A percentile compares a stretch with the other conserved stretches of the same genome.
Evolutionary conservation across 257 asterid genomes (phyloP).

Genomic region (Plantago elongata): DNA sequence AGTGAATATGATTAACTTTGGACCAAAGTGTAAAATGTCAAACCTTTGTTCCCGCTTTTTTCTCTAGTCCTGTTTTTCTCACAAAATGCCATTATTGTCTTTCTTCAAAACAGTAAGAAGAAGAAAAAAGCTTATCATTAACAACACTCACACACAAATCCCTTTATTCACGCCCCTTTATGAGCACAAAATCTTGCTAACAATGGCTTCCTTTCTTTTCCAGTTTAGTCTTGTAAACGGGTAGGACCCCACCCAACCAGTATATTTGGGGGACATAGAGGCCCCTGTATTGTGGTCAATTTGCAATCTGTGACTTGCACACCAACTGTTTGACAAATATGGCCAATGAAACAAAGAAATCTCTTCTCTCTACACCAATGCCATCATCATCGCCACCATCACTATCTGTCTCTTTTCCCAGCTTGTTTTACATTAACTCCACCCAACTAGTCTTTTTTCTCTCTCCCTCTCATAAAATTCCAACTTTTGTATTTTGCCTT

Average conservation of each 20-base stretch:
- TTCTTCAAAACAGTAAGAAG: slow-evolving; percentile 25
- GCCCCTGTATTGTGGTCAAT: slow-evolving; percentile 32
- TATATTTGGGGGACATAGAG: slow-evolving; percentile 5
- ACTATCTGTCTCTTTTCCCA: slow-evolving; percentile 32
- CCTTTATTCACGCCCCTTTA: slow-evolving; percentile 37
- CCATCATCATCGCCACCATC: slow-evolving; percentile 23
- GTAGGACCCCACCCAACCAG: too few species aligned
- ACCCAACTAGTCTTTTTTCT: slow-evolving; percentile 26
- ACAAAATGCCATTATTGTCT: slow-evolving; percentile 28
- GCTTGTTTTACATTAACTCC: slow-evolving; percentile 29
- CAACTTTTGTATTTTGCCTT: slow-evolving; percentile 21
- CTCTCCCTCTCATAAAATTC: slow-evolving; percentile 31
- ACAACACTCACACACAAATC: slow-evolving; percentile 17
- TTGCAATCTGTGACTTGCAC: slow-evolving; percentile 49
- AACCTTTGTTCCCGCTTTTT: slow-evolving; percentile 37
- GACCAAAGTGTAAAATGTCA: slow-evolving; percentile 39
- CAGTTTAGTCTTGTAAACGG: too few species aligned
- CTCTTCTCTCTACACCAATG: too few species aligned
- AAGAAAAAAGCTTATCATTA: slow-evolving; percentile 34
- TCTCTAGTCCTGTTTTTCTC: slow-evolving; percentile 12
- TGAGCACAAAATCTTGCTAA: slow-evolving; percentile 30
- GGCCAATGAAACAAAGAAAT: slow-evolving; percentile 24
- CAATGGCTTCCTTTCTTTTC: slow-evolving; percentile 4
- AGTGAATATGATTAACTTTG: slow-evolving; percentile 21
- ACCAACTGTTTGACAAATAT: slow-evolving; percentile 51